Evolutionary conservation across 2,329 filamentous ascomycete species (phyloP), one percentile per base, ranked within the genome.

Genomic region (Volutella citrinella): DNA sequence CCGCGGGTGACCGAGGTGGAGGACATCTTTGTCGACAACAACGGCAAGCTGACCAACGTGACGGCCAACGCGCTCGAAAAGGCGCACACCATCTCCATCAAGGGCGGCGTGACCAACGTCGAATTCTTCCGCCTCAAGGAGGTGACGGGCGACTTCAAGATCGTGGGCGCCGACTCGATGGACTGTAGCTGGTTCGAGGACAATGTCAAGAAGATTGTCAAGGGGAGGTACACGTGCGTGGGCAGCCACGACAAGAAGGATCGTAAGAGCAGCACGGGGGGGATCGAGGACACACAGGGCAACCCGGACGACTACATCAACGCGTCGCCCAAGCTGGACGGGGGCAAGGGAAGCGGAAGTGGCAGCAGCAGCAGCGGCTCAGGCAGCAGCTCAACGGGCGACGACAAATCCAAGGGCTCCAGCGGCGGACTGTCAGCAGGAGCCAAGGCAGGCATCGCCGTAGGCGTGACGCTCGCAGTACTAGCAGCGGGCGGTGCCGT

Each of bases 161-260:
- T 55, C 3, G 14, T 18, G 2, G 52, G 52, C 7, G 41, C 38
- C 19, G 44, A 52, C 23, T 48, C 50, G 7, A 54, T 55, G 50
- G 52, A 55, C 18, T 55, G 52, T 31, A 54, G 49, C 34, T 55
- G 52, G 52, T 52, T 55, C n/a, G 50, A 55, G n/a, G 27, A 36
- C 5, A 52, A 55, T 15, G 30, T 55, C 21, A 39, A 50, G 37
- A 45, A 40, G 10, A 51, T 55, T 24, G 49, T 54, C 10, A 36
- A 38, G 18, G 52, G 52, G 21, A 52, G 38, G 6, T 55, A 51
- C 21, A 22, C 37, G 3, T 55, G 52, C 22, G 42, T 46, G 6
- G 52, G 52, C 14, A 35, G 49, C 24, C 51, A 54, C 28, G 43
- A 52, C 8, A 27, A 51, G 36, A 54, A 48, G 32, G 42, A 51